These are phyloP conservation scores for Rhodamnia rubescens DNA, from an alignment of 345 rosid species.

Conservation along the genomic window DNA sequence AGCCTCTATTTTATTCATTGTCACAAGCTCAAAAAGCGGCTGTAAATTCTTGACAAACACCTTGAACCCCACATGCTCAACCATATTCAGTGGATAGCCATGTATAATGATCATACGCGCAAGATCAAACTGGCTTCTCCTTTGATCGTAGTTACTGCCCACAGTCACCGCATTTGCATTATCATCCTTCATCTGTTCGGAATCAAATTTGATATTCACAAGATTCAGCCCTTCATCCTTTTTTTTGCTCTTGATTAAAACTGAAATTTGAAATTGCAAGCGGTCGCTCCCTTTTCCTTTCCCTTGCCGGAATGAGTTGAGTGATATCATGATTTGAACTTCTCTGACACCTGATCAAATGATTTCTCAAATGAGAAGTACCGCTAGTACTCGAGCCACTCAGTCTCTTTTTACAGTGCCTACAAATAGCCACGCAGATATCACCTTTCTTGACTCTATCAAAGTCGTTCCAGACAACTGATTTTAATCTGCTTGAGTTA, in stretches of 20 bases:
- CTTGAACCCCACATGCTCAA: slow-evolving; percentile 70
- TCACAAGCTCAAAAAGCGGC: slow-evolving; percentile 56
- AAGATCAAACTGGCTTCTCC: slow-evolving; percentile 62
- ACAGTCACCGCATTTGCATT: slow-evolving; percentile 5
- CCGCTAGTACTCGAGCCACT: slow-evolving; percentile 84
- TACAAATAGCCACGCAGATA: slow-evolving; percentile 54
- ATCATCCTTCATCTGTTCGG: slow-evolving; percentile 32
- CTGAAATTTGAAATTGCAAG: slow-evolving; percentile 15
- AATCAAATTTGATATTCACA: slow-evolving; percentile 47
- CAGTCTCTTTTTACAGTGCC: slow-evolving; percentile 70
- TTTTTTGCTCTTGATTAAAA: slow-evolving; percentile 27
- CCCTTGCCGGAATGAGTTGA: slow-evolving; percentile 23
- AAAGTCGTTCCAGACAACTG: slow-evolving; percentile 86
- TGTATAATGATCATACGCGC: slow-evolving; percentile 74
- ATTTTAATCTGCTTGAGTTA: slow-evolving; percentile 64
- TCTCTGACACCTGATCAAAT: slow-evolving; percentile 65
- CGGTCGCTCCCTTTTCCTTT: slow-evolving; percentile 48
- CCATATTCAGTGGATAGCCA: slow-evolving; percentile 63
- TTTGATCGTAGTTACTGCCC: slow-evolving; percentile 38
- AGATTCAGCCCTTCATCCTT: slow-evolving; percentile 41
- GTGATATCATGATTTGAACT: slow-evolving; percentile 23
- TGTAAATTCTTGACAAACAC: slow-evolving; percentile 59
- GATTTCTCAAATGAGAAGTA: slow-evolving; percentile 78
- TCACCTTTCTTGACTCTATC: slow-evolving; percentile 73
- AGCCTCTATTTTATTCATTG: slow-evolving; percentile 43